phyloP scores from a whole-genome alignment of 2,329 filamentous ascomycete genomes.

The Exophiala xenobiotica region DNA sequence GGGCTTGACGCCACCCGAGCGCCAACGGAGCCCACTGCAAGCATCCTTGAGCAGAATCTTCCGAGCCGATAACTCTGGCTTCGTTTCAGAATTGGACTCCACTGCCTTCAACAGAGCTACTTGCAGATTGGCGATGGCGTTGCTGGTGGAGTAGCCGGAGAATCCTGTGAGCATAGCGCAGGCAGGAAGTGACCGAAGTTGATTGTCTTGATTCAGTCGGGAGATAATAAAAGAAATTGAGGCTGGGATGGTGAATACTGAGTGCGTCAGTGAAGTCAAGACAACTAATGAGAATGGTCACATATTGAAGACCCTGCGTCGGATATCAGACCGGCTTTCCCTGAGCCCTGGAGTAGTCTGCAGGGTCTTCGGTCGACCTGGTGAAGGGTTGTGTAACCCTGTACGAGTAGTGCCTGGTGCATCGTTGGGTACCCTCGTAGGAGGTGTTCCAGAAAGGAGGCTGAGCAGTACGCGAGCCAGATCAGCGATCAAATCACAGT shows the following conservation, averaged over 20 bases:
- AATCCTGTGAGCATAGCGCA: too few relatives aligned
- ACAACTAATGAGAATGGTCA: not conserved
- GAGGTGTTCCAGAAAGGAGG: conserved; percentile 1
- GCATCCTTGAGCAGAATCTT: not conserved
- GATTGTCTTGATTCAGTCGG: too few relatives aligned
- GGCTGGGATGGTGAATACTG: not conserved
- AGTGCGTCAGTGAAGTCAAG: not conserved
- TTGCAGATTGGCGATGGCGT: not conserved
- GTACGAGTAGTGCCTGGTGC: too few relatives aligned
- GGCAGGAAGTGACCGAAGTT: too few relatives aligned
- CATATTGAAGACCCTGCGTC: conserved; percentile 4
- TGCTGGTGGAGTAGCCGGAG: not conserved
- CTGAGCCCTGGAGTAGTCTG: not conserved
- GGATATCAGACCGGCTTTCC: not conserved
- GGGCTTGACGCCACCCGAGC: conserved; percentile 15
- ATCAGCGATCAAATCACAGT: not conserved
- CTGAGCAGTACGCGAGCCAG: not conserved
- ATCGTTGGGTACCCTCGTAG: not conserved
- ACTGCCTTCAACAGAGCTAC: too few relatives aligned
- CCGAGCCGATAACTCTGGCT: conserved; percentile 6
- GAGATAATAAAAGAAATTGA: not conserved
- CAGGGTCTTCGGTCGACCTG: conserved; percentile 1
- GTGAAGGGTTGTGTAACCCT: not conserved
- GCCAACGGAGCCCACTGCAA: conserved; percentile 3
- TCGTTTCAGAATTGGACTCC: conserved; percentile 21